Evolutionary conservation across 768 basidiomycete species (phyloP).

Genomic region (Boletus insuetus): DNA sequence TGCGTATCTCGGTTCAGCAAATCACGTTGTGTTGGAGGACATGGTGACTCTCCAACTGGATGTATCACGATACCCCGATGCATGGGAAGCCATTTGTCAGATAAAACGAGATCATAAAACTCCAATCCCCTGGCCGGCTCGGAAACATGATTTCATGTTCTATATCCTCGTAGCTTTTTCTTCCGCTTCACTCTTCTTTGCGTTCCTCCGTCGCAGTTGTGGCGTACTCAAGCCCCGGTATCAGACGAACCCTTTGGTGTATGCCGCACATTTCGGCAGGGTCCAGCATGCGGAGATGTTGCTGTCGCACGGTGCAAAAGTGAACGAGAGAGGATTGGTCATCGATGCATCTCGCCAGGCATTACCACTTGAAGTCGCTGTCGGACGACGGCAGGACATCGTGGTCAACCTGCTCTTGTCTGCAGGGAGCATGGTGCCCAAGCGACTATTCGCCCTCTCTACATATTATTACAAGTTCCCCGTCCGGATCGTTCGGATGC

Average conservation of each 20-base stretch:
- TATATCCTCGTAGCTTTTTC: conserved; percentile 7
- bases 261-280: conserved; percentile 10
- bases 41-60: neutral
- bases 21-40: neutral
- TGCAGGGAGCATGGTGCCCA: conserved; percentile 2
- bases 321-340: conserved; percentile 4
- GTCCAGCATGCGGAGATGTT: neutral
- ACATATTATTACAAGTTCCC: neutral
- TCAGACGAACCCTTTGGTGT: conserved; percentile 10
- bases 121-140: neutral
- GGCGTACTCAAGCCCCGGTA: neutral
- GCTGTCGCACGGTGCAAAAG: neutral
- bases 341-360: neutral
- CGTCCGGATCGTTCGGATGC: neutral
- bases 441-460: neutral
- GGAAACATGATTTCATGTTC: conserved; percentile 3
- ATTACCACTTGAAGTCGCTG: conserved; percentile 9
- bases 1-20: neutral
- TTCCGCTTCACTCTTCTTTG: conserved; percentile 2
- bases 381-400: neutral
- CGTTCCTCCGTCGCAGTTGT: neutral
- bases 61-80: neutral
- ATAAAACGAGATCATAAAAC: neutral
- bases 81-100: conserved; percentile 1
- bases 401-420: conserved; percentile 2